Base-by-base conservation (phyloP, 1,284 basidiomycete genomes). In the Leccinum fallax region DNA sequence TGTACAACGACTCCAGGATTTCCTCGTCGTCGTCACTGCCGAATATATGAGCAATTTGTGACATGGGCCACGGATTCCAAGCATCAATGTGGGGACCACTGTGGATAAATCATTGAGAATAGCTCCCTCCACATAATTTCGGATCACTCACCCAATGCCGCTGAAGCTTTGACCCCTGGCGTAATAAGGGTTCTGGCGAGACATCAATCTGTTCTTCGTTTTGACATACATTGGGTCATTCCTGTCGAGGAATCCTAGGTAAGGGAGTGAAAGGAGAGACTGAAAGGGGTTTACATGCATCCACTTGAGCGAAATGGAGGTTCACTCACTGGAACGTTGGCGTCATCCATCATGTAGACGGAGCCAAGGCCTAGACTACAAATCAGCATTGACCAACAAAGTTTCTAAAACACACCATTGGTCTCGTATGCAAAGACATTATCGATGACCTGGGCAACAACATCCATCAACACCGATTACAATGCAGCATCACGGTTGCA, bases 31-130 rank as follows among this genome's bases (percentile, higher is more conserved):
- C 78, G 66, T 91, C 84, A 2, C 87, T 87, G 3, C 90, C 87
- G 69, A 86, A 92, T 55, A 92, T 88, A 16, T 85, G 83, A 21
- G 86, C 87, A 40, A 92, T 84, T 54, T 86, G 86, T 13, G 89
- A 89, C 90, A 92, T 93, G 0, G 90, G 90, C 90, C 90, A 92
- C 60, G 89, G 89, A 70, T 89, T 79, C 83, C 83, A 88, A 13
- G 84, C 83, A 69, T 87, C 83, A 57, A 88, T 83, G 71, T 92
- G 90, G 36, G 90, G 90, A 2, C 90, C 89, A 49, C 89, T 90
- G 67, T 46, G 30, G 32, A 56, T 32, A 59, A 53, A 54, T 46
- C n/a, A 19, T 43, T 69, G 46, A 62, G 49, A 53, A 4, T 28
- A 28, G 51, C 24, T 53, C 46, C 7, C 13, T 55, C 36, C 7